These are phyloP conservation scores for Dactylellina parvicollis DNA, from an alignment of 2,329 filamentous ascomycete species.

Conservation along the genomic window DNA sequence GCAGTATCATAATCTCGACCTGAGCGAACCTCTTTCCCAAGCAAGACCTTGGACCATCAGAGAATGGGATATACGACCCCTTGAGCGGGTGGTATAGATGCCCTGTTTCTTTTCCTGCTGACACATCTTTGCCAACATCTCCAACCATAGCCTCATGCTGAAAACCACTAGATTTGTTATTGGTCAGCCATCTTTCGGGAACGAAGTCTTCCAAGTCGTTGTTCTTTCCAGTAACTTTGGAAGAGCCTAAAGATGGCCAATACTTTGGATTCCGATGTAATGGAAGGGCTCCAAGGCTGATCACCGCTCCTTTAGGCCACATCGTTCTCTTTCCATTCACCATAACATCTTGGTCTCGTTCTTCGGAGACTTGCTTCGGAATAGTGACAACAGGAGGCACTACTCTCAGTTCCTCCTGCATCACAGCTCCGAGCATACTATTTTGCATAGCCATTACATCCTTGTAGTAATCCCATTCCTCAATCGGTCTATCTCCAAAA, in stretches of 20 bases:
- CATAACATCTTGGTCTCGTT: conserved; percentile 68
- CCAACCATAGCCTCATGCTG: conserved; percentile 45
- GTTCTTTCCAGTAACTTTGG: conserved; percentile 30
- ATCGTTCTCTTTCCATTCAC: conserved; percentile 69
- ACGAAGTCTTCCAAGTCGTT: conserved; percentile 72
- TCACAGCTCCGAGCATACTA: conserved; percentile 44
- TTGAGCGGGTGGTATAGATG: conserved; percentile 56
- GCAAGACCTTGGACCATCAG: conserved; percentile 69
- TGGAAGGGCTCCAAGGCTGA: conserved; percentile 69
- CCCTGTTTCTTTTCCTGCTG: conserved; percentile 6
- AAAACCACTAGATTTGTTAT: conserved; percentile 4
- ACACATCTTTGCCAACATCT: conserved; percentile 7
- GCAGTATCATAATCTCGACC: conserved; percentile 68
- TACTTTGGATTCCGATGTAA: conserved; percentile 75
- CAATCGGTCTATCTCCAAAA: conserved; percentile 47
- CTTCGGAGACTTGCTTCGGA: conserved; percentile 68
- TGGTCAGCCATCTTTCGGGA: conserved; percentile 75
- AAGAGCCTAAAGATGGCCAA: conserved; percentile 68
- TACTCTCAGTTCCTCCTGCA: conserved; percentile 54
- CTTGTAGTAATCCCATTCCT: conserved; percentile 59
- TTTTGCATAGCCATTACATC: conserved; percentile 47
- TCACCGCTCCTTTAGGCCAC: conserved; percentile 68
- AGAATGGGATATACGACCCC: conserved; percentile 70
- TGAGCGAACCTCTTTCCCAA: conserved; percentile 70
- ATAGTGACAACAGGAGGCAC: conserved; percentile 77